Evolutionary conservation across 2,329 filamentous ascomycete species (phyloP), one percentile per base, ranked within the genome.

Genomic region (Trichoderma gracile): DNA sequence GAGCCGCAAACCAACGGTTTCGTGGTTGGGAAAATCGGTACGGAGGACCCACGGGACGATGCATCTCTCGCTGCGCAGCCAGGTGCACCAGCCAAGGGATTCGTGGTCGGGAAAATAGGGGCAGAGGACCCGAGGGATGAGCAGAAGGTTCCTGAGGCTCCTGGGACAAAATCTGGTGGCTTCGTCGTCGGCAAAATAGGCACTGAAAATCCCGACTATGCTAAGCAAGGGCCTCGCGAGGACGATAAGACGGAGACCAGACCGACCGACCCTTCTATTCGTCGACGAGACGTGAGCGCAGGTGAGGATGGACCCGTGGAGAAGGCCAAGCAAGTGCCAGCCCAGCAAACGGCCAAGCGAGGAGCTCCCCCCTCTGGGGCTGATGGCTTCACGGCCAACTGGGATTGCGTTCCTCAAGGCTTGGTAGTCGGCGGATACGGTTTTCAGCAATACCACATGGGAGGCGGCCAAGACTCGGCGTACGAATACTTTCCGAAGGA

Each of bases 401-500:
- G 75, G 73, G 79, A 84, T 1, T 91, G 88, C 72, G 77, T 82
- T 19, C 79, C 83, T 1, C 86, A 90, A 68, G 86, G 85, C 4
- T 79, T 93, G 14, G 80, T 78, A 0, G 70, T 82, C 1, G 79
- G 77, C 12, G 76, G 78, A 15, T 78, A 76, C 63, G 78, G 79
- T 2, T 70, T 71, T 46, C 80, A 87, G 65, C 71, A 77, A 65
- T 86, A 83, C 70, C 80, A 85, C 63, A 84, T 90, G 81, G 87
- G 87, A 63, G 87, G 86, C 50, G 82, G 82, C 63, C 85, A 89
- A 71, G 88, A 90, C 71, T 90, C 87, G n/a, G 83, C 87, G 0
- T 90, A 90, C 68, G 88, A 90, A 67, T 90, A 90, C 71, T 87
- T 89, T 68, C 82, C 86, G 64, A 90, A 89, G 78, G 71, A 79